Evolutionary conservation across 164 flowering plant species (phyloP).

Genomic region (Malania oleifera): DNA sequence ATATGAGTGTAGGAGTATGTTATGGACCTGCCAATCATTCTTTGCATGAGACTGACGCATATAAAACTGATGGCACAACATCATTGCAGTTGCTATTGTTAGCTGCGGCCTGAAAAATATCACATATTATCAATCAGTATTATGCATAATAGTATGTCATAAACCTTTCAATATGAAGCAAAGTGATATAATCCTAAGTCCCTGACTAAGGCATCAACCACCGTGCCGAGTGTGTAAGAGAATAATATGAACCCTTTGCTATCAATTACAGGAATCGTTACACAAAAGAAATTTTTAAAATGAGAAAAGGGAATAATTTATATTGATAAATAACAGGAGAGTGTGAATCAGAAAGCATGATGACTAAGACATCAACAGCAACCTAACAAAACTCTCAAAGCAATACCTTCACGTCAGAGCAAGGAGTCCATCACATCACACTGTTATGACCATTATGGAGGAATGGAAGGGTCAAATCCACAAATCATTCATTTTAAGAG

Average conservation of each 20-base stretch:
- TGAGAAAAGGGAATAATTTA: too few species aligned
- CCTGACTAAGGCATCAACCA: too few species aligned
- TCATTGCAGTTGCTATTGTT: constrained; percentile 52
- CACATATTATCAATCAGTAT: not conserved
- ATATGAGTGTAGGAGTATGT: not conserved
- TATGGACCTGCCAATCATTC: constrained; percentile 56
- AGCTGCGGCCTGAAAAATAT: constrained; percentile 50
- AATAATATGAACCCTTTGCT: not conserved
- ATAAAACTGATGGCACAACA: constrained; percentile 68
- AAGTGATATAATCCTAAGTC: too few species aligned
- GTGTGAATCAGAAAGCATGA: not conserved
- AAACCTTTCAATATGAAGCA: too few species aligned
- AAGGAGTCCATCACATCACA: not conserved
- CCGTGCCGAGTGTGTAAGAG: not conserved
- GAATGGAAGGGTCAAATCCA: not conserved
- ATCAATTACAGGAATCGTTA: too few species aligned
- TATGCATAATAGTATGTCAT: too few species aligned
- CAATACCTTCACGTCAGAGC: not conserved
- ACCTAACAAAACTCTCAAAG: not conserved
- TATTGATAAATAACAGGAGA: not conserved
- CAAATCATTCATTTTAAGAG: not conserved
- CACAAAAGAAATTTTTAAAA: not conserved
- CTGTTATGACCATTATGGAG: too few species aligned
- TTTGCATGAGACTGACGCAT: constrained; percentile 62
- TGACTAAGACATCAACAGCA: not conserved